Evolutionary conservation across 2,329 filamentous ascomycete species (phyloP), one percentile per base, ranked within the genome.

Genomic region (Verticillium tricorpus): DNA sequence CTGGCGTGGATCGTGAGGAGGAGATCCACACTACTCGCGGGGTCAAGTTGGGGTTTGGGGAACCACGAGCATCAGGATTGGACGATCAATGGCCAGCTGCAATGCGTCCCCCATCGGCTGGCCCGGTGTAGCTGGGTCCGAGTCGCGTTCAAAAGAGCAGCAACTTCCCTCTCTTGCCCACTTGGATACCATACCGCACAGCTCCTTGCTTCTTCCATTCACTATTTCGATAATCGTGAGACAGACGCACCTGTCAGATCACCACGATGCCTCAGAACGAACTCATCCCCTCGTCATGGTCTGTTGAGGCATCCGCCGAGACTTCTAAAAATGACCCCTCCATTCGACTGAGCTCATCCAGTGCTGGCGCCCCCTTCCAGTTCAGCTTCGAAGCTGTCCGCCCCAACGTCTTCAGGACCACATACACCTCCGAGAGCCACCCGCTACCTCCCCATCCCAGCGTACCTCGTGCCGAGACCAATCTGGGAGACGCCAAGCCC

Each of bases 401-500:
- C 17, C 77, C 81, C 22, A 88, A 87, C 58, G 75, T 91, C 17
- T 92, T 91, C 73, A 79, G 88, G 52, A 89, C 88, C 1, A 88
- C 86, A 0, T 91, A 91, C 69, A 81, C 83, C 1, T 88, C 88
- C 0, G 69, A 78, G 15, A 78, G 80, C 2, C 88, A 91, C 68
- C 85, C 85, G 7, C 70, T 89, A 2, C 86, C 89, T 32, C 88
- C 88, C 1, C 85, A 85, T 67, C 88, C 88, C 8, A 89, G 86
- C 60, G 79, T 85, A 5, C 72, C 71, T 8, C 77, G 77, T n/a
- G 69, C 35, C 15, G 58, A 65, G 37, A 66, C 62, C 0, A 60
- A 77, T 12, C 66, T 82, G 2, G 65, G 71, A 2, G 65, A 69
- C 17, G 64, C 68, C 5, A 65, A 74, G 5, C 65, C 71, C 1